These are phyloP conservation scores for Sporothrix globosa DNA, from an alignment of 2,329 filamentous ascomycete species.

Conservation along the genomic window DNA sequence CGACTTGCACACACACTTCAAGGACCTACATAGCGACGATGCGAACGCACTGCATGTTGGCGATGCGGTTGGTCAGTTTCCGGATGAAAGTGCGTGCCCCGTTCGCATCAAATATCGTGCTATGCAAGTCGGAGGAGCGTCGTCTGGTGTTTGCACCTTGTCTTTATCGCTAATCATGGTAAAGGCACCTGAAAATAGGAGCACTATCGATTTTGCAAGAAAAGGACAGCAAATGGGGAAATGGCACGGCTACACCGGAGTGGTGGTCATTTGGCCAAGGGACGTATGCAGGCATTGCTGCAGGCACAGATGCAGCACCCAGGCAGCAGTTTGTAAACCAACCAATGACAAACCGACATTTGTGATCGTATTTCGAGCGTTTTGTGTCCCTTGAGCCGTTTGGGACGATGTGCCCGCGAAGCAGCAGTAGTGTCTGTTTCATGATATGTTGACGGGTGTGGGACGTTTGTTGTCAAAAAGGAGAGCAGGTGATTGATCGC, in stretches of 20 bases:
- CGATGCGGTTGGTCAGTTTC: slow-evolving; percentile 9
- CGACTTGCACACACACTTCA: slow-evolving; percentile 16
- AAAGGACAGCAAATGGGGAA: neutral
- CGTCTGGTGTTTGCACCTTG: neutral
- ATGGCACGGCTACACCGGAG: neutral
- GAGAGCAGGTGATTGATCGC: neutral
- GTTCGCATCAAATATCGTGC: slow-evolving; percentile 17
- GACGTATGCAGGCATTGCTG: neutral
- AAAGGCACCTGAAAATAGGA: neutral
- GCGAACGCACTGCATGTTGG: neutral
- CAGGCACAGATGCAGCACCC: slow-evolving; percentile 18
- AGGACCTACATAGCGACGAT: neutral
- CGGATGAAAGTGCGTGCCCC: slow-evolving; percentile 3
- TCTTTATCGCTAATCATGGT: neutral
- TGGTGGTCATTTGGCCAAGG: slow-evolving; percentile 9
- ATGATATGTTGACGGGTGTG: neutral
- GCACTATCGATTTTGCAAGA: neutral
- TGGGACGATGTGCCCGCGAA: neutral
- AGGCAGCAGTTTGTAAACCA: slow-evolving; percentile 9
- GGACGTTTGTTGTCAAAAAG: neutral
- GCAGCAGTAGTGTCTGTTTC: slow-evolving; percentile 1
- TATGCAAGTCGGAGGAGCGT: neutral
- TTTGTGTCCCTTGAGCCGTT: neutral
- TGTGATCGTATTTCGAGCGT: neutral
- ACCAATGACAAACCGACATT: neutral